Percentiles rank a stretch among this genome's conserved stretches.
These are phyloP conservation scores for Arachnomyces sp. DNA, from an alignment of 2,329 filamentous ascomycete species.

Conservation along the genomic window DNA sequence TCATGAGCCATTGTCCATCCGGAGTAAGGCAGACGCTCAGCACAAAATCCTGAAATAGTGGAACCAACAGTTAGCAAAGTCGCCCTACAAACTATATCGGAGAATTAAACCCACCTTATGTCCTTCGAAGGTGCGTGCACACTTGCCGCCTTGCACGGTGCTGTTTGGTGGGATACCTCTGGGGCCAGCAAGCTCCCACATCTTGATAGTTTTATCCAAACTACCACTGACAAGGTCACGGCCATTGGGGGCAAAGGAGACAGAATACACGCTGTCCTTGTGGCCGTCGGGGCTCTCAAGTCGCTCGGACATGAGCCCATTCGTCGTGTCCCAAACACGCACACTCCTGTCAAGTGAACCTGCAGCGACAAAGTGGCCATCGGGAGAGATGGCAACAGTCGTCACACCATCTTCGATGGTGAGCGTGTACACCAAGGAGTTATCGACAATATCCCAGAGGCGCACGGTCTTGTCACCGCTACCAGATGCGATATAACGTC, in stretches of 20 bases:
- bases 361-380: conserved; percentile 87
- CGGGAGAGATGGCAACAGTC: conserved; percentile 92
- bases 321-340: conserved; percentile 87
- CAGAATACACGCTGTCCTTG: conserved; percentile 93
- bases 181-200: conserved; percentile 85
- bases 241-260: conserved; percentile 90
- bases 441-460: conserved; percentile 89
- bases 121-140: conserved; percentile 93
- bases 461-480: conserved; percentile 91
- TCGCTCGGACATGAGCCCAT: conserved; percentile 79
- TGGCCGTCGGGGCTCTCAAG: conserved; percentile 90
- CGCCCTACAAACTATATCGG: conserved; percentile 6
- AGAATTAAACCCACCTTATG: conserved; percentile 61
- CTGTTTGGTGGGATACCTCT: conserved; percentile 59
- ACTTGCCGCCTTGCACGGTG: conserved; percentile 77
- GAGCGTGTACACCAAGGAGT: conserved; percentile 72
- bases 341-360: conserved; percentile 97
- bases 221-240: conserved; percentile 89
- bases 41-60: conserved; percentile 69
- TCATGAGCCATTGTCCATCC: conserved; percentile 91
- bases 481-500: conserved; percentile 88
- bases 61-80: conserved; percentile 12
- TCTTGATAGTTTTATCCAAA: conserved; percentile 97
- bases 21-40: conserved; percentile 91
- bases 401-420: conserved; percentile 96